Evolutionary conservation across 257 asterid species (phyloP).

Genomic region (Cinchona pubescens): DNA sequence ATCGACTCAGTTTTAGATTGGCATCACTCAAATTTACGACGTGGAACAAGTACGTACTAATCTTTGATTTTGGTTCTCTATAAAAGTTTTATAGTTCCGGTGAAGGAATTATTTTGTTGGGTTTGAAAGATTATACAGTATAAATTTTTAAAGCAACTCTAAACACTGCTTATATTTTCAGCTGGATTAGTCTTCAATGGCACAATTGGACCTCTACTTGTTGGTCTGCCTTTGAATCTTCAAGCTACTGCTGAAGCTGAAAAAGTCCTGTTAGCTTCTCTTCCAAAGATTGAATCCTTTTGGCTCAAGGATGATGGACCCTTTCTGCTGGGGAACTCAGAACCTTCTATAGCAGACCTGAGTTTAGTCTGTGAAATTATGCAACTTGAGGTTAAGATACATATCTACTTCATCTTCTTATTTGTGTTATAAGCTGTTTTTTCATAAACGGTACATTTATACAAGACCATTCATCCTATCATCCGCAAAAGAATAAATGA

Average conservation of each 20-base stretch:
- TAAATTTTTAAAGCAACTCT: conserved; percentile 23
- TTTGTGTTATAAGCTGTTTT: no score
- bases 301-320: conserved; percentile 77
- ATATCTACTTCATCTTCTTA: conserved; percentile 1
- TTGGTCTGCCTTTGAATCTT: conserved; percentile 56
- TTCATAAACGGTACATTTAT: no score
- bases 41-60: conserved; percentile 71
- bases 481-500: no score
- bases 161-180: conserved; percentile 31
- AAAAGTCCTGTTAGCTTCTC: conserved; percentile 61
- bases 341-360: conserved; percentile 90
- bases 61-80: conserved; percentile 1
- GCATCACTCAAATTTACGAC: conserved; percentile 83
- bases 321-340: conserved; percentile 68
- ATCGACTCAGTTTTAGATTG: conserved; percentile 85
- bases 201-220: conserved; percentile 56
- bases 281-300: conserved; percentile 56
- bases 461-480: no score
- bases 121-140: no score
- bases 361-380: conserved; percentile 83
- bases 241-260: conserved; percentile 64
- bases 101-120: no score
- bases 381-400: conserved; percentile 76
- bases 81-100: no score
- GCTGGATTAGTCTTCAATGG: conserved; percentile 51